A percentile compares a stretch with the other conserved stretches of the same genome.
Evolutionary conservation across 169 alveolate genomes (phyloP).

Genomic region (Cryptosporidium meleagridis): DNA sequence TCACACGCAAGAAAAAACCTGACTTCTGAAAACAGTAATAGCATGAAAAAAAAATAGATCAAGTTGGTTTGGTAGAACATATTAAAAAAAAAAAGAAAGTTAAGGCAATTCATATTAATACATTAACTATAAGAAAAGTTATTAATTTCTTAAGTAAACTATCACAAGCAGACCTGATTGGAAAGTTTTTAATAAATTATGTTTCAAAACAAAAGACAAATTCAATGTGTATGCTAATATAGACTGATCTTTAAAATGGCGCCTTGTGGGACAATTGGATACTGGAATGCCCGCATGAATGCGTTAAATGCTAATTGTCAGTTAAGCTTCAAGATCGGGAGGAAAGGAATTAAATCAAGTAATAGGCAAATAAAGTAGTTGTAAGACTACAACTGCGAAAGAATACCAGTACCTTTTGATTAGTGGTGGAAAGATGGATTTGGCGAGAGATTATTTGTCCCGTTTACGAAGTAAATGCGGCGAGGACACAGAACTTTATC

Average conservation of each 20-base stretch:
- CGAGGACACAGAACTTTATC: slow-evolving; percentile 72
- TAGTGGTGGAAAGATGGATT: slow-evolving; percentile 70
- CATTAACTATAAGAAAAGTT: neutral
- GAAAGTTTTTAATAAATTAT: neutral
- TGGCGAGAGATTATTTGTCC: slow-evolving; percentile 70
- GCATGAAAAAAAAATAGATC: neutral
- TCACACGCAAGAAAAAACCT: neutral
- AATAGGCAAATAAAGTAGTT: neutral
- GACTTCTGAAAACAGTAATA: neutral
- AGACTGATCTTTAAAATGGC: slow-evolving; percentile 74
- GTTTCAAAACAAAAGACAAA: slow-evolving; percentile 23
- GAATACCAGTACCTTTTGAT: neutral
- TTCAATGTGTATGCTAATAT: slow-evolving; percentile 57
- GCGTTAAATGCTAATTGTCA: slow-evolving; percentile 73
- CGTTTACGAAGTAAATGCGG: slow-evolving; percentile 70
- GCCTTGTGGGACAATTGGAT: slow-evolving; percentile 77
- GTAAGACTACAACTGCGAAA: slow-evolving; percentile 39
- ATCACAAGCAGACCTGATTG: neutral
- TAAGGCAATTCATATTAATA: neutral
- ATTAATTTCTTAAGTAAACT: neutral
- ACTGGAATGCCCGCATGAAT: slow-evolving; percentile 76
- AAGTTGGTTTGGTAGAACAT: neutral
- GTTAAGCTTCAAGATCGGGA: slow-evolving; percentile 69
- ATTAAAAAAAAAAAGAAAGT: neutral
- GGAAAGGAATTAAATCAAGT: slow-evolving; percentile 8